These are phyloP conservation scores for Boeremia lycopersici DNA, from an alignment of 2,329 filamentous ascomycete species.

Conservation along the genomic window DNA sequence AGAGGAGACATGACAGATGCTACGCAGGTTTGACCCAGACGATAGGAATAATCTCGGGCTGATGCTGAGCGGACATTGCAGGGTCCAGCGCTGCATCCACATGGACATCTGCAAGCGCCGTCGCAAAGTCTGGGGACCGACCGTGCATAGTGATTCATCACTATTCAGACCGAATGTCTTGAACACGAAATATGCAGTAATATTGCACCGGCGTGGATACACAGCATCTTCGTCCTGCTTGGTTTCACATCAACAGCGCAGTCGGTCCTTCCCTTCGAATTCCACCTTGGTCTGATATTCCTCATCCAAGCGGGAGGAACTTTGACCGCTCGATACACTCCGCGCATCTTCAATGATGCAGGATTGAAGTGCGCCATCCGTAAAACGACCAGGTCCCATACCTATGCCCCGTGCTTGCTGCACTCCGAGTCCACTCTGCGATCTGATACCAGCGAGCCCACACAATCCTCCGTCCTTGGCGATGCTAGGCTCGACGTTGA, in stretches of 20 bases:
- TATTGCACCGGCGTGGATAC: conserved; percentile 5
- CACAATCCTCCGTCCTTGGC: not conserved
- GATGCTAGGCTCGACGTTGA: not conserved
- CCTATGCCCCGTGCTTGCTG: not conserved
- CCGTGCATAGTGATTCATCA: conserved; percentile 10
- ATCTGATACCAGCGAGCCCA: not conserved
- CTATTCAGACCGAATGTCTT: conserved; percentile 1
- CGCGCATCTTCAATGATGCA: not conserved
- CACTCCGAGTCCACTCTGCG: not conserved
- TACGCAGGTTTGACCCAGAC: not conserved
- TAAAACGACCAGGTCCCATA: not conserved
- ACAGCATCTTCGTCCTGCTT: not conserved
- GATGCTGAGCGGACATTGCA: too few relatives aligned
- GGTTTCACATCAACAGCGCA: not conserved
- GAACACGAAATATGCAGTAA: conserved; percentile 3
- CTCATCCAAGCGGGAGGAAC: not conserved
- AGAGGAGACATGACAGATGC: not conserved
- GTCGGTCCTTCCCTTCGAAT: conserved; percentile 7
- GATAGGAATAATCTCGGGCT: too few relatives aligned
- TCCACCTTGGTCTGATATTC: not conserved
- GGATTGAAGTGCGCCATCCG: not conserved
- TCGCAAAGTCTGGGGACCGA: not conserved
- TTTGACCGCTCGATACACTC: not conserved
- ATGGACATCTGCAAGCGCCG: not conserved
- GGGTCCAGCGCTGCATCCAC: too few relatives aligned